These are phyloP conservation scores for Elaeis oleifera DNA, from an alignment of 202 grass and related monocot genomes.

Conservation along the genomic window DNA sequence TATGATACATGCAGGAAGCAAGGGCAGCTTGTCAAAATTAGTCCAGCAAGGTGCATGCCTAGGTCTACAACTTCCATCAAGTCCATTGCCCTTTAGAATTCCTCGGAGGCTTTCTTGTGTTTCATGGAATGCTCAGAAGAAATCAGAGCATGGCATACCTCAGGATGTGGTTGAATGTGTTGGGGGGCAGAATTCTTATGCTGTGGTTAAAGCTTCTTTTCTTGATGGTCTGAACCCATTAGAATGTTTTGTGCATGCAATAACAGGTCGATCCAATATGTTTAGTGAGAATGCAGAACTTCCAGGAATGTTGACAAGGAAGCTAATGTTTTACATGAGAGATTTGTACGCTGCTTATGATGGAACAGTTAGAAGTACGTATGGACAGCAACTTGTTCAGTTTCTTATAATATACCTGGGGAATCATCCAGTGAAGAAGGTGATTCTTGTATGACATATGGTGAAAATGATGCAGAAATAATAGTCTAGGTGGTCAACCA, in stretches of 20 bases:
- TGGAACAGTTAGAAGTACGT: slow-evolving; percentile 73
- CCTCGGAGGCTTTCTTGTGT: slow-evolving; percentile 50
- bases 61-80: slow-evolving; percentile 66
- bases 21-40: slow-evolving; percentile 72
- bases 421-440: slow-evolving; percentile 15
- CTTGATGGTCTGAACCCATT: slow-evolving; percentile 75
- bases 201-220: slow-evolving; percentile 63
- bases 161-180: slow-evolving; percentile 13
- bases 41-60: slow-evolving; percentile 78
- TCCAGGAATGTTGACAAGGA: slow-evolving; percentile 66
- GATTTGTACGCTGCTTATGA: slow-evolving; percentile 88
- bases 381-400: slow-evolving; percentile 57
- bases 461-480: slow-evolving; percentile 3
- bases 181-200: slow-evolving; percentile 40
- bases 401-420: slow-evolving; percentile 58
- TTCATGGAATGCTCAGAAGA: slow-evolving; percentile 59
- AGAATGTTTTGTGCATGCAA: slow-evolving; percentile 74
- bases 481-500: slow-evolving; percentile 49
- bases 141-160: slow-evolving; percentile 17
- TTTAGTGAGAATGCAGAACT: slow-evolving; percentile 83
- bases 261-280: slow-evolving; percentile 66
- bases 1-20: slow-evolving; percentile 84
- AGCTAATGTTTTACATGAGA: slow-evolving; percentile 78
- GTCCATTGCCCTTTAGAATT: slow-evolving; percentile 54
- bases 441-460: not conserved